Evolutionary conservation across 805 yeast species (phyloP), one percentile per base, ranked within the genome.

Genomic region (Wickerhamomyces chaumierensis): DNA sequence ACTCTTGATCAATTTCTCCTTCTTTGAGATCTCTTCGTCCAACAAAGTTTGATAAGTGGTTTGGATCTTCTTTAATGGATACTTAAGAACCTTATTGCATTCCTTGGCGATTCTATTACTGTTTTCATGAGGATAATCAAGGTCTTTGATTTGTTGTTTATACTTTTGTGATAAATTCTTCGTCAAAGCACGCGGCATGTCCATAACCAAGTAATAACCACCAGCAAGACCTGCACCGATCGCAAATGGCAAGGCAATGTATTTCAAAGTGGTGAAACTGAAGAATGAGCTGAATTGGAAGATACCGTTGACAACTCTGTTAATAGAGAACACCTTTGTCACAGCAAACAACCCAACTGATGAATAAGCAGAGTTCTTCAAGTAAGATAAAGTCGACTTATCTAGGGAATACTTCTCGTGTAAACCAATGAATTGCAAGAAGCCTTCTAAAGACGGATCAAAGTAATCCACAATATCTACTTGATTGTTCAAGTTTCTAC

Each of bases 181-280:
- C 16, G 95, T 94, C 49, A 85, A 75, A 0, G 96, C 95, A 49
- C 81, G 74, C 3, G 96, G 96, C 13, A 94, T 75, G 57, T 92
- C 97, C 42, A 69, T 66, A 16, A 86, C 62, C 41, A 87, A 55
- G 50, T 83, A 86, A 32, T 75, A 73, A 0, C 72, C 61, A 0
- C 81, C 67, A 13, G 75, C 63, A 1, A 75, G 69, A 5, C 73
- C 61, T 1, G 71, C 69, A 8, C 75, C 66, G 3, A 76, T 46
- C 1, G 69, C 42, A 0, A 75, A 35, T 0, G 94, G 88, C 1
- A 72, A 55, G 0, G 72, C 67, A n/a, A 80, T 54, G 34, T 64
- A 66, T 41, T 61, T 66, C 19, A 75, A 40, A 1, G 63, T 52
- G 3, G 45, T 49, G 41, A 58, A 44, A 3, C 68, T 45, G 57